A percentile compares a stretch with the other conserved stretches of the same genome.
These are phyloP conservation scores for Fusarium setosum DNA, from an alignment of 2,329 filamentous ascomycete species.

Conservation along the genomic window DNA sequence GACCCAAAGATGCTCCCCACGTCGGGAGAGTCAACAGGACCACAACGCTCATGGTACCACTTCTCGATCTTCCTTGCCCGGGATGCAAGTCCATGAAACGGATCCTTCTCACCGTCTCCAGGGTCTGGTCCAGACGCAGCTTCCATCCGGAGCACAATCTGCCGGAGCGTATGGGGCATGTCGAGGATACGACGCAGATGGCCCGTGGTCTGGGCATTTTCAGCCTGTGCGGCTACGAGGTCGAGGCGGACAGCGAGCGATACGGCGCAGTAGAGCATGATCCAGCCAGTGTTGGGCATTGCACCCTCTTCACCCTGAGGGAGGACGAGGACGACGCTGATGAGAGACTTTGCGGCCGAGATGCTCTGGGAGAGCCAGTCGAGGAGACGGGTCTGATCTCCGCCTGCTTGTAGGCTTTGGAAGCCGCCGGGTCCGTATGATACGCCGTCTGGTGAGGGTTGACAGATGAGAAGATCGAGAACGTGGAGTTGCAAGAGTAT, in stretches of 20 bases:
- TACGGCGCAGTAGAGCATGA: constrained; percentile 46
- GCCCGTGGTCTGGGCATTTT: constrained; percentile 37
- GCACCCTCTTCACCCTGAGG: constrained; percentile 42
- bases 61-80: constrained; percentile 35
- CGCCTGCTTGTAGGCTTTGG: constrained; percentile 28
- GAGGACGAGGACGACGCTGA: constrained; percentile 42
- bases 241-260: constrained; percentile 46
- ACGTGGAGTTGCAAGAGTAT: constrained; percentile 44
- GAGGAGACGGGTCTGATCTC: constrained; percentile 32
- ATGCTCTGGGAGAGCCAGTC: constrained; percentile 47
- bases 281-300: constrained; percentile 47
- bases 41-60: constrained; percentile 35
- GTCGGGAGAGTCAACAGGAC: constrained; percentile 27
- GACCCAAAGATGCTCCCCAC: constrained; percentile 29
- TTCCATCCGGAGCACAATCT: constrained; percentile 44
- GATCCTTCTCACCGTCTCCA: constrained; percentile 28
- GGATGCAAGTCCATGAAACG: constrained; percentile 40
- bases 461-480: constrained; percentile 46
- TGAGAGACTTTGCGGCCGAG: constrained; percentile 44
- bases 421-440: constrained; percentile 42
- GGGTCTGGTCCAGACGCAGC: constrained; percentile 25
- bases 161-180: constrained; percentile 43
- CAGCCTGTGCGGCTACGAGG: constrained; percentile 41
- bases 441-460: constrained; percentile 41
- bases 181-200: constrained; percentile 46